These are phyloP conservation scores for Aspergillus amoenus DNA, from an alignment of 2,329 filamentous ascomycete genomes.

Conservation along the genomic window DNA sequence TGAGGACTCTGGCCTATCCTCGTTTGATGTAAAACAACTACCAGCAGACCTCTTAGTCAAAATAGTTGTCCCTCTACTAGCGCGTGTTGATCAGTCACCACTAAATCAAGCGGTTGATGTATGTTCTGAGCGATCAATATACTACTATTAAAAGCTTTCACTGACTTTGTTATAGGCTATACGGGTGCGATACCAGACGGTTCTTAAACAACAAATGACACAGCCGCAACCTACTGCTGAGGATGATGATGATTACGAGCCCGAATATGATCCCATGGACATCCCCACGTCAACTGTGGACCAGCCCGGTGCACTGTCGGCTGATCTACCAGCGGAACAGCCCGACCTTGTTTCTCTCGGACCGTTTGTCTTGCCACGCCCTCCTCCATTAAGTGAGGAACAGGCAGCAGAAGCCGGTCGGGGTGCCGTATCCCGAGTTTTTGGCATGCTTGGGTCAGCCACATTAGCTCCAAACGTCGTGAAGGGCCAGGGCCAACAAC, in stretches of 20 bases:
- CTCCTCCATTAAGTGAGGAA: slow-evolving; percentile 69
- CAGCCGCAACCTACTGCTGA: slow-evolving; percentile 32
- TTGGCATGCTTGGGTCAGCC: slow-evolving; percentile 71
- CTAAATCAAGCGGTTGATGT: slow-evolving; percentile 73
- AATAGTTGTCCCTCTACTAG: slow-evolving; percentile 77
- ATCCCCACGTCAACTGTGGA: slow-evolving; percentile 24
- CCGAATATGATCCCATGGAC: slow-evolving; percentile 76
- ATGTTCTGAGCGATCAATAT: slow-evolving; percentile 27
- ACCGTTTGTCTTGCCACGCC: slow-evolving; percentile 75
- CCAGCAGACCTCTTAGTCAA: slow-evolving; percentile 73
- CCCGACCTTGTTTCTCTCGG: slow-evolving; percentile 61
- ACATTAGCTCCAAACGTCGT: slow-evolving; percentile 62
- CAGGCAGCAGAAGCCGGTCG: slow-evolving; percentile 73
- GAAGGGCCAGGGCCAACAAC: slow-evolving; percentile 56
- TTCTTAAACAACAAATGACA: slow-evolving; percentile 36
- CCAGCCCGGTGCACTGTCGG: slow-evolving; percentile 68
- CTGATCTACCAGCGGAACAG: slow-evolving; percentile 72
- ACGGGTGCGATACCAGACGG: slow-evolving; percentile 38
- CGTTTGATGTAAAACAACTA: slow-evolving; percentile 80
- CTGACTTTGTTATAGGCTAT: slow-evolving; percentile 34
- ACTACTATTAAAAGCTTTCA: background rate
- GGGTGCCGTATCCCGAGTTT: slow-evolving; percentile 72
- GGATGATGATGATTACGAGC: slow-evolving; percentile 91
- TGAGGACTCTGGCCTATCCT: slow-evolving; percentile 68
- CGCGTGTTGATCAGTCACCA: slow-evolving; percentile 66